Conservation (phyloP, 352 stramenopile genomes). For the Pythium apleroticum region DNA sequence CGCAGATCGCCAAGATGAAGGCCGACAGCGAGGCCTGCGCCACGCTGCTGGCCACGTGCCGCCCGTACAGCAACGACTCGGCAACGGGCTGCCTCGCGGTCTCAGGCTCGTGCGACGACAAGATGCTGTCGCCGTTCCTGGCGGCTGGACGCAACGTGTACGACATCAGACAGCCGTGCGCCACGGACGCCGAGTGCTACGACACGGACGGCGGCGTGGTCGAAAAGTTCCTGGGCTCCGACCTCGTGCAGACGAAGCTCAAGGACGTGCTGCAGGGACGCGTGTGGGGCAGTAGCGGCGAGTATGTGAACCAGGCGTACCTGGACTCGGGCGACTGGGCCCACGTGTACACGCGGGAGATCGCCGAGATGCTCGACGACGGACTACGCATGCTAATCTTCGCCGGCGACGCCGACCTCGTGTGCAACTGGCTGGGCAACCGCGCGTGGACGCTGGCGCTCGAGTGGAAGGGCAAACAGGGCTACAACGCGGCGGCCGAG, state of each 20-base stretch:
- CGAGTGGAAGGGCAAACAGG: constrained; percentile 86
- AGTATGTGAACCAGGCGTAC: constrained; percentile 2
- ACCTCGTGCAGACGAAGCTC: background rate
- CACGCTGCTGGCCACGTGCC: constrained; percentile 18
- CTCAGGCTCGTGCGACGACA: constrained; percentile 22
- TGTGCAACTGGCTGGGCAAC: constrained; percentile 96
- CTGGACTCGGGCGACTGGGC: constrained; percentile 75
- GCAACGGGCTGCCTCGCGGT: constrained; percentile 22
- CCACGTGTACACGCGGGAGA: constrained; percentile 68
- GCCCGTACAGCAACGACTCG: too few relatives aligned
- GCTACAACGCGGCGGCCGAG: constrained; percentile 64
- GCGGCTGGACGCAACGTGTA: constrained; percentile 26
- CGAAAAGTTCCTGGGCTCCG: constrained; percentile 10
- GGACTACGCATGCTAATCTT: constrained; percentile 20
- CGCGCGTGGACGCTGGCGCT: constrained; percentile 90
- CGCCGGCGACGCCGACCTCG: constrained; percentile 69
- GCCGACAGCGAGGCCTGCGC: constrained; percentile 21
- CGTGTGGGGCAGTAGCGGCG: constrained; percentile 1
- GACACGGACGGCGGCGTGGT: constrained; percentile 18
- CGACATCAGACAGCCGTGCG: constrained; percentile 28
- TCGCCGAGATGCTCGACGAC: constrained; percentile 69
- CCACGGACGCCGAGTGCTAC: constrained; percentile 20
- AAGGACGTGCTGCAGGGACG: constrained; percentile 33
- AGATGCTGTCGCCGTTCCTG: constrained; percentile 26
- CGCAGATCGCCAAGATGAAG: constrained; percentile 22